phyloP scores from a whole-genome alignment of 805 yeast genomes.

The Candida nanaspora region DNA sequence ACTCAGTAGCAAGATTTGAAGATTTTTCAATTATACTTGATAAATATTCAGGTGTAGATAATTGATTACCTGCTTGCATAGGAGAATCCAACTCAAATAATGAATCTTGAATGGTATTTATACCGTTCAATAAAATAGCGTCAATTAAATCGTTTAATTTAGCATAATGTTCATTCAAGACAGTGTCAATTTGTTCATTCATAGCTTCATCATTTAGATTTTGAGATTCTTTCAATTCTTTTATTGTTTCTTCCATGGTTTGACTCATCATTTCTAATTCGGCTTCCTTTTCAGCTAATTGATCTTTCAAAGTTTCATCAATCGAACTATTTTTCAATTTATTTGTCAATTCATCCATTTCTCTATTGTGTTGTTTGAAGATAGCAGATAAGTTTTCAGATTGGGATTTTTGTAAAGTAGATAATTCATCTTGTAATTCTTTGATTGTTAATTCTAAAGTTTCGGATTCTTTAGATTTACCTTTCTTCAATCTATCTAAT shows the following conservation, averaged over 20 bases:
- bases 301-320: conserved; percentile 30
- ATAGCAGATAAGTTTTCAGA: conserved; percentile 55
- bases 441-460: conserved; percentile 57
- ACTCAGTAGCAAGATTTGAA: conserved; percentile 66
- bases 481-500: conserved; percentile 60
- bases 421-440: conserved; percentile 49
- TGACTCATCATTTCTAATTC: conserved; percentile 76
- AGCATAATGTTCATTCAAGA: conserved; percentile 38
- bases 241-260: conserved; percentile 66
- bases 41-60: conserved; percentile 63
- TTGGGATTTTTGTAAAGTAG: conserved; percentile 53
- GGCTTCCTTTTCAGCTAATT: conserved; percentile 60
- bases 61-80: conserved; percentile 75
- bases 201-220: conserved; percentile 44
- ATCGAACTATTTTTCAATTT: conserved; percentile 21
- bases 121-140: conserved; percentile 61
- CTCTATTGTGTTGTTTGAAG: conserved; percentile 56
- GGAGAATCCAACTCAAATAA: conserved; percentile 68
- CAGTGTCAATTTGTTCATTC: conserved; percentile 52
- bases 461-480: conserved; percentile 59
- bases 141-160: conserved; percentile 54
- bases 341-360: conserved; percentile 44
- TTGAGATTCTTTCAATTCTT: conserved; percentile 45
- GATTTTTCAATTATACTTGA: conserved; percentile 65
- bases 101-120: conserved; percentile 66